Evolutionary conservation across 768 basidiomycete genomes (phyloP).

Genomic region (Tricholoma sp.): DNA sequence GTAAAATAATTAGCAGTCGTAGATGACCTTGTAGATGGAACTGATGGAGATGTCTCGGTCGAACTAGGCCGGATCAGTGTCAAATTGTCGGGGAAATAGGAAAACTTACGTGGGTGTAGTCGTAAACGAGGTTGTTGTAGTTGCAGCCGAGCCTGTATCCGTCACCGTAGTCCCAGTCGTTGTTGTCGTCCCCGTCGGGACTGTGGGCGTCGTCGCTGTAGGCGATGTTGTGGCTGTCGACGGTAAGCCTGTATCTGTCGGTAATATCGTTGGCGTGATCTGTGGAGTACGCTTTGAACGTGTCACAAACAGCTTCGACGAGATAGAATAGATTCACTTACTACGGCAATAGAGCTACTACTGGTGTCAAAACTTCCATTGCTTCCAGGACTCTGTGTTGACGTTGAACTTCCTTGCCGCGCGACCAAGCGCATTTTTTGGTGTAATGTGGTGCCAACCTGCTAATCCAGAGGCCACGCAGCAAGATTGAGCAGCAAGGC

Average conservation of each 20-base stretch:
- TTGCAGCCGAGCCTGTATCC: not conserved
- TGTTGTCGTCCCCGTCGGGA: not conserved
- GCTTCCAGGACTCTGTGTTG: too few species aligned
- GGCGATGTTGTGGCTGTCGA: not conserved
- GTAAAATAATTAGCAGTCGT: not conserved
- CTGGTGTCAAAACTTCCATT: too few species aligned
- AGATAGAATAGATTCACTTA: not conserved
- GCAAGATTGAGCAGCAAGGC: not conserved
- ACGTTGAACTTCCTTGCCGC: not conserved
- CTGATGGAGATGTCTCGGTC: not conserved
- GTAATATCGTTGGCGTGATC: not conserved
- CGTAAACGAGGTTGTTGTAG: not conserved
- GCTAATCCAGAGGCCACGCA: not conserved
- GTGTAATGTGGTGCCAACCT: not conserved
- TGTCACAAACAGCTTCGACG: not conserved
- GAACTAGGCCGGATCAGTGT: not conserved
- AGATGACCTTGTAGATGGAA: not conserved
- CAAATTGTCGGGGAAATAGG: not conserved
- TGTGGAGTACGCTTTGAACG: not conserved
- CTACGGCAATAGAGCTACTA: not conserved
- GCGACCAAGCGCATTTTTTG: not conserved
- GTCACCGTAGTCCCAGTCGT: not conserved
- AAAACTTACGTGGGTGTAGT: not conserved
- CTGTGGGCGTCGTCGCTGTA: not conserved
- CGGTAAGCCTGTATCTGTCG: not conserved